Evolutionary conservation across 768 basidiomycete species (phyloP).

Genomic region (Suillus hirtellus): DNA sequence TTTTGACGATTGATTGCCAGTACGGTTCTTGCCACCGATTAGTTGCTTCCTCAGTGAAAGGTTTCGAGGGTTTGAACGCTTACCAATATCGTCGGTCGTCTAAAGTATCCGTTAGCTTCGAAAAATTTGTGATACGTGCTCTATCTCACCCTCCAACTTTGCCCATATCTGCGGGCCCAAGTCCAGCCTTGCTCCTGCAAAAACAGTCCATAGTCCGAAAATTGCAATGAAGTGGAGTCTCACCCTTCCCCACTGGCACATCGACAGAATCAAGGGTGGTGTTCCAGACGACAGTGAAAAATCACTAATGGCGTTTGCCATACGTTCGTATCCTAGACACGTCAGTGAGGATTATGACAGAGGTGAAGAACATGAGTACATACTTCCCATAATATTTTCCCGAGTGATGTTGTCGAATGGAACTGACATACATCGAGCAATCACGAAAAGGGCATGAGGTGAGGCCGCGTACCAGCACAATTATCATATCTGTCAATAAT

Average conservation of each 20-base stretch:
- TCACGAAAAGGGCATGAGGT: background rate
- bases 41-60: background rate
- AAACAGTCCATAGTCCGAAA: constrained; percentile 9
- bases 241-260: constrained; percentile 72
- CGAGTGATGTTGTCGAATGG: constrained; percentile 58
- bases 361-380: constrained; percentile 21
- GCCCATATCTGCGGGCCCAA: constrained; percentile 60
- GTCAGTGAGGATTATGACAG: background rate
- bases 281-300: constrained; percentile 49
- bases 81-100: constrained; percentile 55
- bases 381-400: constrained; percentile 57
- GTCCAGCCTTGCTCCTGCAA: constrained; percentile 61
- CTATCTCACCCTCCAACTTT: constrained; percentile 61
- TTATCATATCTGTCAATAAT: constrained; percentile 52
- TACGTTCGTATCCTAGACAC: constrained; percentile 53
- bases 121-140: background rate
- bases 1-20: constrained; percentile 52
- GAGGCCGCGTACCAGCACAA: constrained; percentile 44
- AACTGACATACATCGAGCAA: constrained; percentile 33
- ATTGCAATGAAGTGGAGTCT: constrained; percentile 15
- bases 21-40: constrained; percentile 33
- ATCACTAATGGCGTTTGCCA: constrained; percentile 57
- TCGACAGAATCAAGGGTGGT: constrained; percentile 56
- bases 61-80: constrained; percentile 7
- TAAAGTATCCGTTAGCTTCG: constrained; percentile 19